These are phyloP conservation scores for Amanita rimosa DNA, from an alignment of 768 basidiomycete genomes.

Conservation along the genomic window DNA sequence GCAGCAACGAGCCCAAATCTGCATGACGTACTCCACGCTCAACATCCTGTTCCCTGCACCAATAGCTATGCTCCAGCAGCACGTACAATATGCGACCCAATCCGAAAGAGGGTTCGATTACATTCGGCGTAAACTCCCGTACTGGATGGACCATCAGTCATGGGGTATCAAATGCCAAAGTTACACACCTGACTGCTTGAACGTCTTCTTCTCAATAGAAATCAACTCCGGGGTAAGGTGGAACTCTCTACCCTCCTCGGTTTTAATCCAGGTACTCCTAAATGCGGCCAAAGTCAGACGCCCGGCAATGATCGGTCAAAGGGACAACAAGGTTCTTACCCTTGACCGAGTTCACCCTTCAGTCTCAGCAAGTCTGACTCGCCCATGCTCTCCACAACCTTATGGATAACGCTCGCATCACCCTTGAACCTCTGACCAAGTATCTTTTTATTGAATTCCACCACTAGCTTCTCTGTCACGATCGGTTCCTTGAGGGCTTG, in stretches of 20 bases:
- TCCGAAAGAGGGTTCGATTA: constrained; percentile 98
- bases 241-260: constrained; percentile 56
- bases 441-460: constrained; percentile 78
- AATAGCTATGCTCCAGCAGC: constrained; percentile 91
- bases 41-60: constrained; percentile 86
- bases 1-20: no score
- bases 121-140: constrained; percentile 93
- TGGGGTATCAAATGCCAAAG: neutral
- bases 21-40: constrained; percentile 72
- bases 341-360: constrained; percentile 62
- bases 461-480: constrained; percentile 66
- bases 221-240: constrained; percentile 62
- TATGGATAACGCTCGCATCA: constrained; percentile 60
- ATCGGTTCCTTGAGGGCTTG: constrained; percentile 80
- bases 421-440: constrained; percentile 86
- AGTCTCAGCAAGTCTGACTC: constrained; percentile 54
- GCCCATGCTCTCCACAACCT: constrained; percentile 51
- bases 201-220: constrained; percentile 70
- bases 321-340: constrained; percentile 32
- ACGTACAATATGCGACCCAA: constrained; percentile 92
- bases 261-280: constrained; percentile 39
- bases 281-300: neutral
- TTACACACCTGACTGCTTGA: constrained; percentile 74
- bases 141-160: constrained; percentile 30
- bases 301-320: constrained; percentile 1